These are phyloP conservation scores for Alternaria panax DNA, from an alignment of 2,329 filamentous ascomycete species.

Conservation along the genomic window DNA sequence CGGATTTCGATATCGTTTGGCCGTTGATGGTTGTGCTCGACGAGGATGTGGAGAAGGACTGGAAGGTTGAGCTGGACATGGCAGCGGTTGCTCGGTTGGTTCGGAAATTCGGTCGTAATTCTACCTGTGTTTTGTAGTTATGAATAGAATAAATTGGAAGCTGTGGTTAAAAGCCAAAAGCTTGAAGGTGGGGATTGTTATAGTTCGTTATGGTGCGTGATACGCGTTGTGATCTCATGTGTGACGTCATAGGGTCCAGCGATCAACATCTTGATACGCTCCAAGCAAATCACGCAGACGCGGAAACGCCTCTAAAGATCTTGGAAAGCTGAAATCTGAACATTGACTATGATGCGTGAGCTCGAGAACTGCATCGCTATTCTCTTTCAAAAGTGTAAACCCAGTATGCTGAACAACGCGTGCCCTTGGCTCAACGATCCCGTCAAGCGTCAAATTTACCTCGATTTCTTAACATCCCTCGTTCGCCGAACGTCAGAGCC, in stretches of 20 bases:
- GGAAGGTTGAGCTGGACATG: constrained; percentile 30
- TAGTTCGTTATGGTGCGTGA: background rate
- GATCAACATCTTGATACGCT: background rate
- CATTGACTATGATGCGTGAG: no score
- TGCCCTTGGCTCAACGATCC: no score
- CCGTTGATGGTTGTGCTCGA: constrained; percentile 39
- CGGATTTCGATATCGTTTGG: constrained; percentile 33
- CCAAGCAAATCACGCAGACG: background rate
- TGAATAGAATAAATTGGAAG: background rate
- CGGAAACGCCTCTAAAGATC: background rate
- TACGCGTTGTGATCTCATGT: constrained; percentile 17
- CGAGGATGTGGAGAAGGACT: constrained; percentile 37
- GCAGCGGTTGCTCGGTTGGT: constrained; percentile 8
- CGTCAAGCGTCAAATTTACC: no score
- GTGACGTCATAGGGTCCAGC: constrained; percentile 19
- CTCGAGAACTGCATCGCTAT: no score
- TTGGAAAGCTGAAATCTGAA: no score
- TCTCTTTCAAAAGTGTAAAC: no score
- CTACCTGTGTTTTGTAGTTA: background rate
- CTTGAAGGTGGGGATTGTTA: background rate
- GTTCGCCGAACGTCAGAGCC: no score
- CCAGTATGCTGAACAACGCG: no score
- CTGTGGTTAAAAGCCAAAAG: background rate
- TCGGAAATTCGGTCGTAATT: no score
- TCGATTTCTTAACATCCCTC: no score